A percentile compares a stretch with the other conserved stretches of the same genome.
Conservation (phyloP, 129 eudicot genomes). For the Helianthus tuberosus region DNA sequence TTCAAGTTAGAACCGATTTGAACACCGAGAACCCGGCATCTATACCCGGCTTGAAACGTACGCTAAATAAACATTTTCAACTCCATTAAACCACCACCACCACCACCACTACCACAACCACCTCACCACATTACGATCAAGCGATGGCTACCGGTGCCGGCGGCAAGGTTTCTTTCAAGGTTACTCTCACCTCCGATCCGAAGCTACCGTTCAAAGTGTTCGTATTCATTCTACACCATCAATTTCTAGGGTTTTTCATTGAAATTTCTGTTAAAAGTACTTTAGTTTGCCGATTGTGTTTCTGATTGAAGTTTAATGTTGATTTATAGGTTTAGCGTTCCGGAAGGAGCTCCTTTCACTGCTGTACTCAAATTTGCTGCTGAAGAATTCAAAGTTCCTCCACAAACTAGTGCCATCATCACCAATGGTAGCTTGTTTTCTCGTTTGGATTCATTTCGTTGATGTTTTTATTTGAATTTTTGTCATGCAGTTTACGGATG, state of each 20-base stretch:
- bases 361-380: slow-evolving; percentile 98
- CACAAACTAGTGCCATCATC: slow-evolving; percentile 98
- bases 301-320: not conserved
- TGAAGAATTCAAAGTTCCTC: slow-evolving; percentile 99
- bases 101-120: not conserved
- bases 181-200: slow-evolving; percentile 95
- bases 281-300: not conserved
- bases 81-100: not conserved
- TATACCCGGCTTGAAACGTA: not conserved
- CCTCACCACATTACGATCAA: not conserved
- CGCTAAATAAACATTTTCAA: not conserved
- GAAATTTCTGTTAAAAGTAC: not conserved
- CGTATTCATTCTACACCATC: slow-evolving; percentile 7
- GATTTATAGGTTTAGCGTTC: slow-evolving; percentile 82
- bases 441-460: not conserved
- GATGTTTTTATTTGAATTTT: not conserved
- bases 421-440: slow-evolving; percentile 70
- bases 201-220: slow-evolving; percentile 98
- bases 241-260: not conserved
- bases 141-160: slow-evolving; percentile 73
- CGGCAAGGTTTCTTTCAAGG: slow-evolving; percentile 94
- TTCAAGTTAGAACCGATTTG: not conserved
- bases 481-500: not conserved
- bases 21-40: not conserved
- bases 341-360: slow-evolving; percentile 98